phyloP scores from a whole-genome alignment of 2,329 filamentous ascomycete genomes.

The Ceratocystis eucalypticola region DNA sequence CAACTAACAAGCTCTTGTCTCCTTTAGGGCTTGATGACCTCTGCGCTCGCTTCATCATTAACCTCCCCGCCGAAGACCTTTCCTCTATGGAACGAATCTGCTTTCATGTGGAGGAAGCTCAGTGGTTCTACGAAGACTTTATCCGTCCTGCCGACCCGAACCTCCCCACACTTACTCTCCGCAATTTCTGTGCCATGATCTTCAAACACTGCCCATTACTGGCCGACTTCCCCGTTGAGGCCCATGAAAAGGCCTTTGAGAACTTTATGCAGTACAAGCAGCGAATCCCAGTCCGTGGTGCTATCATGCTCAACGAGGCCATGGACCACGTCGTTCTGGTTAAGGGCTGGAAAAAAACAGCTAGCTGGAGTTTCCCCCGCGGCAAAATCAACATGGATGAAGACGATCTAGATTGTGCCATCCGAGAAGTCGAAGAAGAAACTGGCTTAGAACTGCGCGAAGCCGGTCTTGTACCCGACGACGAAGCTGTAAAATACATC shows the following conservation, averaged over 20 bases:
- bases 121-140: slow-evolving; percentile 99
- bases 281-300: slow-evolving; percentile 81
- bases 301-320: slow-evolving; percentile 80
- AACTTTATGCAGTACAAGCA: slow-evolving; percentile 92
- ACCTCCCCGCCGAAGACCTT: slow-evolving; percentile 83
- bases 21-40: slow-evolving; percentile 75
- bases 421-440: slow-evolving; percentile 91
- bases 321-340: slow-evolving; percentile 93
- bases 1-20: background rate
- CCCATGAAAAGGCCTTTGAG: slow-evolving; percentile 72
- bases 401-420: slow-evolving; percentile 80
- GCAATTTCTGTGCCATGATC: slow-evolving; percentile 75
- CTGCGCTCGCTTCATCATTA: slow-evolving; percentile 95
- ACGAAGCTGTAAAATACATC: slow-evolving; percentile 65
- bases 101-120: slow-evolving; percentile 96
- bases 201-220: slow-evolving; percentile 90
- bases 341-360: slow-evolving; percentile 94
- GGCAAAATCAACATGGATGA: slow-evolving; percentile 99
- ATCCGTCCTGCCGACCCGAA: slow-evolving; percentile 77
- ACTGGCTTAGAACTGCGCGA: slow-evolving; percentile 73
- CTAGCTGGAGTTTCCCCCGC: slow-evolving; percentile 90
- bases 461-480: slow-evolving; percentile 61
- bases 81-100: slow-evolving; percentile 85
- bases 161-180: slow-evolving; percentile 72
- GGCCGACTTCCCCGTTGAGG: slow-evolving; percentile 62